A percentile compares a stretch with the other conserved stretches of the same genome.
These are phyloP conservation scores for Psilocybe subaeruginosa DNA, from an alignment of 768 basidiomycete genomes.

Conservation along the genomic window DNA sequence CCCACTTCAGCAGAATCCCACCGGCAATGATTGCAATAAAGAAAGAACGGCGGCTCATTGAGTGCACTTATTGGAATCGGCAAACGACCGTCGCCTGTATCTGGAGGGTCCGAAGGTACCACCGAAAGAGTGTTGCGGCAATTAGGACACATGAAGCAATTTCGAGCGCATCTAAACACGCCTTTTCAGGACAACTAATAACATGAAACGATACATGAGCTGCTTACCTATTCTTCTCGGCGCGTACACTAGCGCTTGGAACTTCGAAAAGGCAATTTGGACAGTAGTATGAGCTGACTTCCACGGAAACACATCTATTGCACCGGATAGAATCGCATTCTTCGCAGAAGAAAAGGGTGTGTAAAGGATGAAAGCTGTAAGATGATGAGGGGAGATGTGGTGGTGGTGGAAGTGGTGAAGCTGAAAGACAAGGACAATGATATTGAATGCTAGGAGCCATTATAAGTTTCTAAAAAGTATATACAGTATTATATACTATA, in stretches of 20 bases:
- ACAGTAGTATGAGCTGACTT: slow-evolving; percentile 97
- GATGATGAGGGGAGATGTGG: slow-evolving; percentile 79
- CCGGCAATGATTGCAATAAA: slow-evolving; percentile 90
- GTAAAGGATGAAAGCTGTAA: slow-evolving; percentile 80
- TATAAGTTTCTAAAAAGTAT: not conserved
- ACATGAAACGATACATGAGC: not conserved
- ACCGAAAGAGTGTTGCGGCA: slow-evolving; percentile 90
- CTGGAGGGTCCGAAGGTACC: slow-evolving; percentile 86
- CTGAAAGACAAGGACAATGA: slow-evolving; percentile 76
- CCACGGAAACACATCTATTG: slow-evolving; percentile 87
- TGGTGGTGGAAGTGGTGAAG: slow-evolving; percentile 64
- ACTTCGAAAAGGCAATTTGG: slow-evolving; percentile 99
- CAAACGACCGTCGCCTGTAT: slow-evolving; percentile 57
- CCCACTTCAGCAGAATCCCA: slow-evolving; percentile 95
- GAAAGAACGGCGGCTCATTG: slow-evolving; percentile 88
- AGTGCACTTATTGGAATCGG: slow-evolving; percentile 57
- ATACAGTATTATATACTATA: too few species aligned
- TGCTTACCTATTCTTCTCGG: slow-evolving; percentile 90
- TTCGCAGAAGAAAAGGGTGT: slow-evolving; percentile 94
- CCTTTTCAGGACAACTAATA: slow-evolving; percentile 3
- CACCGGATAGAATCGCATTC: slow-evolving; percentile 97
- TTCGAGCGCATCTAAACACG: slow-evolving; percentile 84
- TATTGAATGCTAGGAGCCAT: slow-evolving; percentile 52
- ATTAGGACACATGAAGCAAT: slow-evolving; percentile 95
- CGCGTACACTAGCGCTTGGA: slow-evolving; percentile 96